Percentiles rank a stretch among this genome's conserved stretches.
Conservation (phyloP, 2,329 filamentous ascomycete species). For the Trichoderma cornu-damae region DNA sequence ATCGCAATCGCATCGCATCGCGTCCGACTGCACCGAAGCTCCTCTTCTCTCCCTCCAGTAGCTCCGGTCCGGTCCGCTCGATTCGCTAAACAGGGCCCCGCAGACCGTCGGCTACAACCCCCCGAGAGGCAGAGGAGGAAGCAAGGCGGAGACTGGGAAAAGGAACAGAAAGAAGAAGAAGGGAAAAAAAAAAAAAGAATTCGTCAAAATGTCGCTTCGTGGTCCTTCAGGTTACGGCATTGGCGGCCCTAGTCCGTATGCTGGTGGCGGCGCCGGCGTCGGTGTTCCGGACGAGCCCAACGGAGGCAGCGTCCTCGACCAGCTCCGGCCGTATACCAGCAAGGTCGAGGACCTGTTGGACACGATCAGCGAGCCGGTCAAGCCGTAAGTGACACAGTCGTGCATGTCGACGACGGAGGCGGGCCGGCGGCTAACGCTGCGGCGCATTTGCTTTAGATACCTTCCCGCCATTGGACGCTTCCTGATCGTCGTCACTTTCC, state of each 20-base stretch:
- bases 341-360: slow-evolving; percentile 96
- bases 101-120: neutral
- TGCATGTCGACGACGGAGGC: no score
- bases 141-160: neutral
- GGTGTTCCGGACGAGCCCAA: slow-evolving; percentile 53
- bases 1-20: slow-evolving; percentile 9
- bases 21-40: neutral
- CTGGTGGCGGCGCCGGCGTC: slow-evolving; percentile 46
- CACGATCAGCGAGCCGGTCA: slow-evolving; percentile 79
- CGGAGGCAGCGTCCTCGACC: slow-evolving; percentile 56
- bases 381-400: slow-evolving; percentile 59
- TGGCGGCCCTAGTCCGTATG: slow-evolving; percentile 64
- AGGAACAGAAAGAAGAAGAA: neutral
- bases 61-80: neutral
- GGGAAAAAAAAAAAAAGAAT: neutral
- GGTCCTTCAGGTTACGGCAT: slow-evolving; percentile 79
- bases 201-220: slow-evolving; percentile 41
- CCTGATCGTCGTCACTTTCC: slow-evolving; percentile 95
- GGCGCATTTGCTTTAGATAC: slow-evolving; percentile 55
- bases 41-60: neutral
- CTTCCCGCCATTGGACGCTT: slow-evolving; percentile 94
- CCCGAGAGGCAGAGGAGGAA: neutral
- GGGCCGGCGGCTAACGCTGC: neutral
- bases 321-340: slow-evolving; percentile 90
- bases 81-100: neutral